Evolutionary conservation across 2,329 filamentous ascomycete genomes (phyloP), one percentile per base, ranked within the genome.

Genomic region (Diaporthe australafricana): DNA sequence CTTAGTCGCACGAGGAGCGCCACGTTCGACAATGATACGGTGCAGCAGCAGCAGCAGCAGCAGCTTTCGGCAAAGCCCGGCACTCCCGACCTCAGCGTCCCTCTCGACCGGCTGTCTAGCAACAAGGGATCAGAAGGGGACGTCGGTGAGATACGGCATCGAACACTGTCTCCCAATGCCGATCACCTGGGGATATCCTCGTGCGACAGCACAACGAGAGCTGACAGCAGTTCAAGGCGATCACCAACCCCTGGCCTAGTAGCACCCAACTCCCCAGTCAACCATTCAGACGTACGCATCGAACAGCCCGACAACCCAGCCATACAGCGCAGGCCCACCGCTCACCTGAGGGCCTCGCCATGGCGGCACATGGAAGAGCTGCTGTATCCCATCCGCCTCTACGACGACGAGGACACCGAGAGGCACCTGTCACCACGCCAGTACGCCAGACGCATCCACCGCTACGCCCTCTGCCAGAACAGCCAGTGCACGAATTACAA

Each of bases 361-460:
- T 78, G 77, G 77, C 52, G 72, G 45, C 76, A 77, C 40, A 78
- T 78, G 76, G 76, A 77, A 47, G 52, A 75, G 22, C 68, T 74
- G 5, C 70, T 78, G 6, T 77, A 78, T 32, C 52, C 52, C 0
- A 72, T 77, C 9, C 73, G 75, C 6, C 68, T 77, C 1, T 77
- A 73, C 45, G 70, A 77, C 32, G 76, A 76, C 40, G 73, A 74
- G 5, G 67, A 71, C 2, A 50, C 45, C 4, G 45, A 25, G 1
- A 68, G 75, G 3, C 30, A 63, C 2, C 68, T 74, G 8, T 76
- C 75, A 16, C 76, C 76, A 1, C 72, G 76, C 6, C 76, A 77
- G 17, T 74, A 74, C 25, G 63, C 71, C 3, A 75, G 42, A 20
- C 70, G 71, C 35, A 27, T 17, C 1, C 47, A 62, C 32, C 3